Base-by-base conservation (phyloP, 148 eudicot genomes). In the Chenopodium album region DNA sequence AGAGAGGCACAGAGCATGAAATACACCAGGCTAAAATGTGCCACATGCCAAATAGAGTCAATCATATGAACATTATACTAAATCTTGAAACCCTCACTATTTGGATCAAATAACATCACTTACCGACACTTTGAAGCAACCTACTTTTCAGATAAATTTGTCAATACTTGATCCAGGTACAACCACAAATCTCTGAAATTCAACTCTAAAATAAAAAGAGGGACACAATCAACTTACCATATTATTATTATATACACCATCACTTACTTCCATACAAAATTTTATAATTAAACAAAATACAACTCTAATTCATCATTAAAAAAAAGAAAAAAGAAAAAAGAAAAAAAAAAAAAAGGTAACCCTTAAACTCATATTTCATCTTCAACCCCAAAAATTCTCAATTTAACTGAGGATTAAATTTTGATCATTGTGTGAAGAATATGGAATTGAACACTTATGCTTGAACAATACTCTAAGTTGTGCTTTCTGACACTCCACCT, bases 401-500 rank as follows among this genome's bases (percentile, higher is more conserved):
- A 16, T 14, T 56, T 56, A 56, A 78, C 90, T 88, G 8, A 85
- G 75, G 70, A 87, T 78, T 56, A 90, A 89, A 82, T 6, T 41
- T 4, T 82, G 87, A 80, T 73, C 85, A 73, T 73, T 20, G 0
- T 73, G 59, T 1, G 54, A n/a, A 10, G 31, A 48, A 44, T 88
- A 78, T 78, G 84, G 83, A 41, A 87, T 26, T 9, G 86, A 78
- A 63, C 78, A 82, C 87, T 82, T 92, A 63, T 90, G 92, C 79
- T 90, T 91, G 69, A 93, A 80, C 66, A 91, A 77, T 73, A 91
- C 78, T 86, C 82, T 86, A 3, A 93, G 86, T 82, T 91, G 95
- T 26, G 97, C 89, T 74, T 90, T 93, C 71, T 92, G 97, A 75
- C 94, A 92, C 86, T 91, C 94, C 77, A 92, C 29, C 76, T 89